Evolutionary conservation across 2,329 filamentous ascomycete genomes (phyloP).

Genomic region (Fusarium sp.): DNA sequence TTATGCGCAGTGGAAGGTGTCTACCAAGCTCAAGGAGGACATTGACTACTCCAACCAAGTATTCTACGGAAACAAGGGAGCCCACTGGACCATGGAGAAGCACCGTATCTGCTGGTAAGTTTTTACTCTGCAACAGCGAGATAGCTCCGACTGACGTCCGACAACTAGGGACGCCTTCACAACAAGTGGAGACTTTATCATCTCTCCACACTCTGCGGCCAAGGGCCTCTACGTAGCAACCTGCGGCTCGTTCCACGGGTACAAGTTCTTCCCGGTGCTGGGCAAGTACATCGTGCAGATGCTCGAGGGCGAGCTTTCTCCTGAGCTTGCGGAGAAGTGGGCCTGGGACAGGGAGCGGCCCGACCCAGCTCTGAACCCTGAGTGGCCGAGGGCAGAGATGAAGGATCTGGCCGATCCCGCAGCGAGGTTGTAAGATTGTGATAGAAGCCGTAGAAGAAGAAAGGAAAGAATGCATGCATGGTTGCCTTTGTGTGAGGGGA

Average conservation of each 20-base stretch:
- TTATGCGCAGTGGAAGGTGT: conserved; percentile 73
- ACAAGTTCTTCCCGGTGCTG: conserved; percentile 75
- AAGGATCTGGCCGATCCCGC: conserved; percentile 58
- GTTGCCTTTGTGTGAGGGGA: not conserved
- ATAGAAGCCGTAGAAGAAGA: conserved; percentile 2
- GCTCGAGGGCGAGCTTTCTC: conserved; percentile 59
- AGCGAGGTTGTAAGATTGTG: conserved; percentile 44
- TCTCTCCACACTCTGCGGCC: conserved; percentile 66
- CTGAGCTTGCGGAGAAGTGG: conserved; percentile 61
- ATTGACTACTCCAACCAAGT: conserved; percentile 67
- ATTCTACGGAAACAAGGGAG: conserved; percentile 69
- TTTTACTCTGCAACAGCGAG: not conserved
- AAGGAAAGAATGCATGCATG: not conserved
- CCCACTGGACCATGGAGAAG: conserved; percentile 69
- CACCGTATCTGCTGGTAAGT: conserved; percentile 76
- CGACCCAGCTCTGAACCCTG: conserved; percentile 62
- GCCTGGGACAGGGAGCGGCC: conserved; percentile 71
- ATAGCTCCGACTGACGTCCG: conserved; percentile 9
- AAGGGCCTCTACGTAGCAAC: conserved; percentile 71
- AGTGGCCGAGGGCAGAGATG: conserved; percentile 70
- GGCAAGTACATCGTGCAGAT: conserved; percentile 72
- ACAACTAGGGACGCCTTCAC: conserved; percentile 73
- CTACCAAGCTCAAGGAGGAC: conserved; percentile 66
- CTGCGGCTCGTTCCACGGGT: conserved; percentile 75
- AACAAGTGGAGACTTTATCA: conserved; percentile 70